Conservation (phyloP, 306 rosid species). For the Oxytropis ochrocephala region DNA sequence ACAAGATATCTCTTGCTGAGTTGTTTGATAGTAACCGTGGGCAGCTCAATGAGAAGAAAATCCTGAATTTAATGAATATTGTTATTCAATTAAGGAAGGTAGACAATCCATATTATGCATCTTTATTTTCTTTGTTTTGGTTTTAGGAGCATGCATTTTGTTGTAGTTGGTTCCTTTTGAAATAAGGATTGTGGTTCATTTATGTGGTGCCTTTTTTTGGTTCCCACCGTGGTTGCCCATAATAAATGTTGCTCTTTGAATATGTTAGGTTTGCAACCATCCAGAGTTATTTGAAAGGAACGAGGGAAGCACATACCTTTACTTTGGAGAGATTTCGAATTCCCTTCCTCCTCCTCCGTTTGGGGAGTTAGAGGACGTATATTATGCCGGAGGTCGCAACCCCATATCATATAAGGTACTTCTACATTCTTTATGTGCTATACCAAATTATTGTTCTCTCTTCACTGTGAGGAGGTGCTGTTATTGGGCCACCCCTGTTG, state of each 20-base stretch:
- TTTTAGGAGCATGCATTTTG: not conserved
- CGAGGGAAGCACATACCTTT: constrained; percentile 83
- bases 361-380: constrained; percentile 92
- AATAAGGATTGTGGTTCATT: not conserved
- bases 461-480: not conserved
- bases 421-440: not conserved
- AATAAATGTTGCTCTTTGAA: constrained; percentile 19
- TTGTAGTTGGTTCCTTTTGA: not conserved
- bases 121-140: not conserved
- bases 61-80: constrained; percentile 86
- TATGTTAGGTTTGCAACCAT: constrained; percentile 91
- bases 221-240: not conserved
- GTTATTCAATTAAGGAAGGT: constrained; percentile 98
- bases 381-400: constrained; percentile 82
- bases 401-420: constrained; percentile 76
- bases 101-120: constrained; percentile 6
- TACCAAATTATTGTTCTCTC: not conserved
- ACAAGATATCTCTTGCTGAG: constrained; percentile 95
- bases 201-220: not conserved
- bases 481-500: not conserved
- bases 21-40: constrained; percentile 87
- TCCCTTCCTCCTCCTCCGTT: constrained; percentile 88
- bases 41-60: constrained; percentile 83
- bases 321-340: constrained; percentile 76
- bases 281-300: constrained; percentile 97